These are phyloP conservation scores for Zhuliangozyma blackwelliae DNA, from an alignment of 1,139 yeast genomes.

Conservation along the genomic window DNA sequence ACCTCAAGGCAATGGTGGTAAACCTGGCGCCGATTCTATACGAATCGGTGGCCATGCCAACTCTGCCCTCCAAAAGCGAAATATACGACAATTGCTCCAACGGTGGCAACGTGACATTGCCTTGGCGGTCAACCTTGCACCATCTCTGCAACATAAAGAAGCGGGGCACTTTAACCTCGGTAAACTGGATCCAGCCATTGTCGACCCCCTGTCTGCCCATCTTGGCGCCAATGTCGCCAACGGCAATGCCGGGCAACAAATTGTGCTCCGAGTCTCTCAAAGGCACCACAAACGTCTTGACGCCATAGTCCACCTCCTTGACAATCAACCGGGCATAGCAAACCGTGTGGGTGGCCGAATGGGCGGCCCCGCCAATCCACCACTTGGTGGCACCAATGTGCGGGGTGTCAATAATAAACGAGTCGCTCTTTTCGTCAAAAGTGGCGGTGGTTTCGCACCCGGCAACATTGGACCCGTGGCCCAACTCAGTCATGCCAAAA, in stretches of 20 bases:
- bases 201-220: slow-evolving; percentile 91
- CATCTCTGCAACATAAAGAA: slow-evolving; percentile 79
- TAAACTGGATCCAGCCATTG: slow-evolving; percentile 92
- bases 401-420: slow-evolving; percentile 78
- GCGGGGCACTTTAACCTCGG: slow-evolving; percentile 77
- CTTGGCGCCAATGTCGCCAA: slow-evolving; percentile 91
- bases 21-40: slow-evolving; percentile 77
- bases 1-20: slow-evolving; percentile 79
- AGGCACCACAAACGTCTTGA: slow-evolving; percentile 86
- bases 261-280: slow-evolving; percentile 71
- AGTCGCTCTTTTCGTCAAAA: slow-evolving; percentile 60
- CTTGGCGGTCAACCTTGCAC: slow-evolving; percentile 67
- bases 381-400: slow-evolving; percentile 90
- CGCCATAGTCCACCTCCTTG: slow-evolving; percentile 82
- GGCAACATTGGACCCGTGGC: slow-evolving; percentile 92
- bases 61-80: slow-evolving; percentile 85
- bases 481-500: slow-evolving; percentile 92
- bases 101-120: slow-evolving; percentile 71
- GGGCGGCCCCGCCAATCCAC: slow-evolving; percentile 99
- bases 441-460: slow-evolving; percentile 91
- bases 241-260: slow-evolving; percentile 70
- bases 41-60: slow-evolving; percentile 81
- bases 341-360: slow-evolving; percentile 80
- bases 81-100: slow-evolving; percentile 84
- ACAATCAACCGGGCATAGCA: slow-evolving; percentile 81